These are phyloP conservation scores for Asterophora lycoperdoides DNA, from an alignment of 768 basidiomycete genomes.

Conservation along the genomic window DNA sequence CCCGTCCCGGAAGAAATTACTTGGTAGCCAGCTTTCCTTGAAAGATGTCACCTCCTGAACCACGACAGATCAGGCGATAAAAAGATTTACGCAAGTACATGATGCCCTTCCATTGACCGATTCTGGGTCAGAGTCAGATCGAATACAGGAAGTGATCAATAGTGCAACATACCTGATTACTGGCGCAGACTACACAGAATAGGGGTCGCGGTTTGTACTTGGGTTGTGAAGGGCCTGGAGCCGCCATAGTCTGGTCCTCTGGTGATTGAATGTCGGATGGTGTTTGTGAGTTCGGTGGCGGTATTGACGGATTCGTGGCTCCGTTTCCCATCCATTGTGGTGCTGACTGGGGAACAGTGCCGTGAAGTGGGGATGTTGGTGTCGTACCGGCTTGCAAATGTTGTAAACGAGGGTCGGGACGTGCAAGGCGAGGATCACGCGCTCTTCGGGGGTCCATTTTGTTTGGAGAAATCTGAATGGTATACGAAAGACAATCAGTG, in stretches of 20 bases:
- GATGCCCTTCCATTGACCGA: conserved; percentile 97
- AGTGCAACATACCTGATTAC: conserved; percentile 74
- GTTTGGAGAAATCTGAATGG: neutral
- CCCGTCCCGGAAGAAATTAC: conserved; percentile 96
- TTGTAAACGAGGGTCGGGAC: conserved; percentile 63
- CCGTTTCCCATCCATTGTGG: conserved; percentile 27
- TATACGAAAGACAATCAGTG: conserved; percentile 8
- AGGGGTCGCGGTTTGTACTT: conserved; percentile 67
- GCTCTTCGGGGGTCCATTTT: conserved; percentile 76
- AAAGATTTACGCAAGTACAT: conserved; percentile 73
- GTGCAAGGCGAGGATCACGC: conserved; percentile 76
- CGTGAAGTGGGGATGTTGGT: conserved; percentile 26
- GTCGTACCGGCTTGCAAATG: conserved; percentile 39
- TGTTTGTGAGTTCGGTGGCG: conserved; percentile 3
- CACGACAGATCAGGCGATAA: neutral
- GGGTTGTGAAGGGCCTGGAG: conserved; percentile 7
- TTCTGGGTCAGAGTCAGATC: conserved; percentile 53
- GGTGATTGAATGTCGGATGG: conserved; percentile 4
- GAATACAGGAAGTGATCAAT: conserved; percentile 2
- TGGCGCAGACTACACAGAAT: conserved; percentile 99
- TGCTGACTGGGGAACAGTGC: conserved; percentile 16
- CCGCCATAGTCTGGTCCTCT: neutral
- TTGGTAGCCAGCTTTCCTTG: conserved; percentile 83
- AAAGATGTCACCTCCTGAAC: conserved; percentile 12
- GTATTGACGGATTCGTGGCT: conserved; percentile 7